Conservation (phyloP, 495 filamentous ascomycete species). For the Neurospora sp. region DNA sequence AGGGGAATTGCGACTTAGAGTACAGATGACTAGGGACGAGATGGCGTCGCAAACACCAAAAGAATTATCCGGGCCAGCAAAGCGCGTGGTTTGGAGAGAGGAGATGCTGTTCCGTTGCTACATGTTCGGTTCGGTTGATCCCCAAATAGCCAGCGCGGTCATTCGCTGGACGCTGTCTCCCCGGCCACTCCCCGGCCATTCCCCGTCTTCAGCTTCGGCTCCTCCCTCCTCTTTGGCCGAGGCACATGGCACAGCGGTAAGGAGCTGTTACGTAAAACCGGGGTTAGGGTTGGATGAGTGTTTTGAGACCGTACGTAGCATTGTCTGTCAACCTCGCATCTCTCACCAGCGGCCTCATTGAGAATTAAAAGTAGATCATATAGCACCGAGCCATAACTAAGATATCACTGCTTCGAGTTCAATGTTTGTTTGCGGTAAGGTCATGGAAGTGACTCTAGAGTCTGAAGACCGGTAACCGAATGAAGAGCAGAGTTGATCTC, state of each 20-base stretch:
- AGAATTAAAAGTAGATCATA: not conserved
- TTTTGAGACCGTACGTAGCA: not conserved
- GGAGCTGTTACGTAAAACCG: not conserved
- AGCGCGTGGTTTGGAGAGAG: not conserved
- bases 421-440: not conserved
- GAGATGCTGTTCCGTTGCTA: not conserved
- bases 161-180: not conserved
- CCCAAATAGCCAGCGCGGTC: not conserved
- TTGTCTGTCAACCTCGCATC: no score
- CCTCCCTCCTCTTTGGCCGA: constrained; percentile 15
- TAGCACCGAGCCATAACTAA: not conserved
- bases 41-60: not conserved
- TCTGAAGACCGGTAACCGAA: not conserved
- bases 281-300: not conserved
- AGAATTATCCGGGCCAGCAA: not conserved
- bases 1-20: not conserved
- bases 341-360: no score
- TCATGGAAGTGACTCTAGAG: not conserved
- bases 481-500: not conserved
- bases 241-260: constrained; percentile 11
- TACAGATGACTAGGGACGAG: not conserved
- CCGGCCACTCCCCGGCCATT: not conserved
- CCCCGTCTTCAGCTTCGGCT: not conserved
- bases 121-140: not conserved
- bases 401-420: not conserved